Base-by-base conservation (phyloP, 2,329 filamentous ascomycete species). In the Camptophora hylomeconis region DNA sequence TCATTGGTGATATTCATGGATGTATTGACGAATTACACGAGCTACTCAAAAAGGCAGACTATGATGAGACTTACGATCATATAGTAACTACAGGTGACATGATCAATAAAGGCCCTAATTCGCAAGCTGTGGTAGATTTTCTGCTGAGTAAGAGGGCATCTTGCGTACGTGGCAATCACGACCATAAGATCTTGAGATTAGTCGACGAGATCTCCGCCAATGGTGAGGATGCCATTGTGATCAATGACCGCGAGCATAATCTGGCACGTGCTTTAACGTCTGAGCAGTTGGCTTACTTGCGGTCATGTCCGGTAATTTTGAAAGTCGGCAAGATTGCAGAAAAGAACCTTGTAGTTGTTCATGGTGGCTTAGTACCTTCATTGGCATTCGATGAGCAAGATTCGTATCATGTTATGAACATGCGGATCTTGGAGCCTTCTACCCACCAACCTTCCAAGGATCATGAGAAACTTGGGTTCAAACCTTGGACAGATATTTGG, bases 1-100 rank as follows among this genome's bases (percentile, higher is more conserved):
- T 95, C 36, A 64, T 95, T 18, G 87, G 89, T 31, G 89, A 98
- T 56, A 82, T 95, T 9, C 87, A 95, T 57, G 89, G 89, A 26
- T 89, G 89, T 61, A 72, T 72, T 42, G 51, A 67, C 8, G 69
- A 83, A 37, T 63, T 72, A 37, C 42, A 56, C 18, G 49, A 62
- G 10, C 63, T 95, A 8, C 65, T 95, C 15, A 50, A 66, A 4
- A 75, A 81, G 46, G 58, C 79, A 13, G 50, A 62, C 10, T 87
- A 82, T 53, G 53, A 76, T 35, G 49, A 41, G 17, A 25, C 56
- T 15, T 56, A 63, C 9, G 87, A 92, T 51, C 80, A 87, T 47
- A 57, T 92, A 20, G 62, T 93, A 12, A 63, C 87, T 24, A 66
- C 72, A 1, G 83, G 83, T 26, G 81, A 92, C 53, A 66, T 87